Evolutionary conservation across 176 grass and related monocot species (phyloP).

Genomic region (Triticum urartu): DNA sequence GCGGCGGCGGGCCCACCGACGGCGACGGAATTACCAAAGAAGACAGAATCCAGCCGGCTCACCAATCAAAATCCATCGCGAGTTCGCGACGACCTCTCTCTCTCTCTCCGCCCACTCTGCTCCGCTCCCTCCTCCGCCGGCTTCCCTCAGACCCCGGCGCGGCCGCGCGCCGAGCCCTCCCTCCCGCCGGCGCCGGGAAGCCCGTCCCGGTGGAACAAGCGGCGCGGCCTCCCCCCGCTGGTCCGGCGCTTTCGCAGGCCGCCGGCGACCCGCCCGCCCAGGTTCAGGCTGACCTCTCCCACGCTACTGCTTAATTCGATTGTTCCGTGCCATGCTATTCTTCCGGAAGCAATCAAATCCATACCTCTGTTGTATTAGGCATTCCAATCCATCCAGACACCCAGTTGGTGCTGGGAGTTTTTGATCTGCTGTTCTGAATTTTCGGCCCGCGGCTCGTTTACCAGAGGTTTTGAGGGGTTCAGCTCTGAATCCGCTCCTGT

Average conservation of each 20-base stretch:
- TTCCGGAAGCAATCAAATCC: neutral
- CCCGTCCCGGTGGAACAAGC: neutral
- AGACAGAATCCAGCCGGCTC: neutral
- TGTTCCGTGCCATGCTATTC: neutral
- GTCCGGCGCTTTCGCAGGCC: neutral
- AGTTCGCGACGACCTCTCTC: neutral
- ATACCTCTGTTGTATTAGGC: neutral
- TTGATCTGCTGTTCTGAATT: neutral
- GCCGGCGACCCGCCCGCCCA: neutral
- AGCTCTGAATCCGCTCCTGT: neutral
- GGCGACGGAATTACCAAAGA: neutral
- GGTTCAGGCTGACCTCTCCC: neutral
- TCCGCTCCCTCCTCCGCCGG: neutral
- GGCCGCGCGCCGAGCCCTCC: neutral
- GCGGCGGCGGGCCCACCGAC: neutral
- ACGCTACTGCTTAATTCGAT: neutral
- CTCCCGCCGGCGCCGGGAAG: neutral
- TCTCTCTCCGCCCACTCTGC: neutral
- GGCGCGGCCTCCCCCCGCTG: neutral
- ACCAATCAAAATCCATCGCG: neutral
- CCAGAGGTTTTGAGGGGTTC: neutral
- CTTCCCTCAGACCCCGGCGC: neutral
- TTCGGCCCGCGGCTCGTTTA: neutral
- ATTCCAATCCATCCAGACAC: neutral
- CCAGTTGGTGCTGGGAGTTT: neutral